Evolutionary conservation across 305 asterid genomes (phyloP), one percentile per base, ranked within the genome.

Genomic region (Fraxinus velutina): DNA sequence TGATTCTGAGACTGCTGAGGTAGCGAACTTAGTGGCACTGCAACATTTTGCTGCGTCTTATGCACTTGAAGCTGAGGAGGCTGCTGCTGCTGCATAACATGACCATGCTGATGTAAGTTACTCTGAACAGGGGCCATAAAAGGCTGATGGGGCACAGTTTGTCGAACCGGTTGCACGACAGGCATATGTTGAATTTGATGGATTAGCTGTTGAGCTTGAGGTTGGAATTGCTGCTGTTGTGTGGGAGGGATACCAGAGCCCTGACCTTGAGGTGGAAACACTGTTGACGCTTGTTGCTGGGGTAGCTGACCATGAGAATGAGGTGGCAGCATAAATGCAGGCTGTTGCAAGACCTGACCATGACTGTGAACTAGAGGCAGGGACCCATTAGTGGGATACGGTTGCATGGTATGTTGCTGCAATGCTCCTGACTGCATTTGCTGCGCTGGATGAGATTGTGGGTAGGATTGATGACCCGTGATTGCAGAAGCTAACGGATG

Each of bases 401-500:
- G 86, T 78, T 83, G 88, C 82, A 81, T 73, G 8, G 86, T 87
- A 39, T 82, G 90, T 80, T 90, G 95, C 80, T 88, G 94, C 27
- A 88, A 66, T 52, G 83, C 84, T 27, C 88, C 91, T 30, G 88
- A 6, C 79, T 89, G 96, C 86, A 84, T 84, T 78, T 88, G 87
- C 79, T 87, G 98, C 70, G 85, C 87, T 27, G 87, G 84, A 83
- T 89, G 93, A 81, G 93, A 84, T 77, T 85, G 97, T 32, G 86
- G 89, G 85, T 91, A 92, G 44, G 99, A 88, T 68, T 91, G 92
- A 85, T 89, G 91, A 57, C 94, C 93, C 22, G 90, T 85, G 76
- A 88, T 93, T 27, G 92, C 84, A 85, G 89, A 87, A 78, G 81
- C 87, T 50, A 91, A 73, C 77, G 87, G 86, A 78, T 85, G 92